phyloP scores from a whole-genome alignment of 805 yeast genomes.

The Schwanniomyces pseudopolymorphus region DNA sequence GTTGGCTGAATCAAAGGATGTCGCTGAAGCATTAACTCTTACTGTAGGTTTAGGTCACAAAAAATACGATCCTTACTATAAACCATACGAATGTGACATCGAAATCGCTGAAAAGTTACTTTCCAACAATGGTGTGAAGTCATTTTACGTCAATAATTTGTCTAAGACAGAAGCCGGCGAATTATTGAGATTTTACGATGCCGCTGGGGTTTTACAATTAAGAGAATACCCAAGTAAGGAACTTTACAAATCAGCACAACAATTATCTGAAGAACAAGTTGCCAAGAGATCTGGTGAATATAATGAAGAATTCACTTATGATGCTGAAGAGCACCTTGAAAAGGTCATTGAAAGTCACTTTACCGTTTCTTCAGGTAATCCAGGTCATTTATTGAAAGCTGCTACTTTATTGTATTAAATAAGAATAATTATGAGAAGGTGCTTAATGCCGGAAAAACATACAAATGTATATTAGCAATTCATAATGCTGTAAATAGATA shows the following conservation, averaged over 20 bases:
- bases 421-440: neutral
- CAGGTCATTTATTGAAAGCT: constrained; percentile 33
- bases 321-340: constrained; percentile 27
- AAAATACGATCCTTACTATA: constrained; percentile 57
- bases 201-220: constrained; percentile 30
- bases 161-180: constrained; percentile 29
- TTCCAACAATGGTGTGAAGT: constrained; percentile 31
- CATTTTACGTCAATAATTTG: constrained; percentile 25
- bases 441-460: constrained; percentile 1
- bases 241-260: constrained; percentile 8
- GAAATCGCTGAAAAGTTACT: constrained; percentile 49
- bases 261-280: constrained; percentile 8
- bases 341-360: constrained; percentile 26
- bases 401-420: constrained; percentile 23
- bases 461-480: constrained; percentile 1
- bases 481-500: constrained; percentile 8
- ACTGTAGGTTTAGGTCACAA: constrained; percentile 56
- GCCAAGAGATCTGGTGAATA: constrained; percentile 7
- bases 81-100: constrained; percentile 50
- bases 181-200: constrained; percentile 31
- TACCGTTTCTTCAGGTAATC: constrained; percentile 41
- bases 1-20: constrained; percentile 59
- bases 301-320: constrained; percentile 9
- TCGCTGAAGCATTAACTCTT: constrained; percentile 54
- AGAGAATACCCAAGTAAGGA: constrained; percentile 34